These are phyloP conservation scores for Trichoderma sp. DNA, from an alignment of 2,329 filamentous ascomycete genomes.

Conservation along the genomic window DNA sequence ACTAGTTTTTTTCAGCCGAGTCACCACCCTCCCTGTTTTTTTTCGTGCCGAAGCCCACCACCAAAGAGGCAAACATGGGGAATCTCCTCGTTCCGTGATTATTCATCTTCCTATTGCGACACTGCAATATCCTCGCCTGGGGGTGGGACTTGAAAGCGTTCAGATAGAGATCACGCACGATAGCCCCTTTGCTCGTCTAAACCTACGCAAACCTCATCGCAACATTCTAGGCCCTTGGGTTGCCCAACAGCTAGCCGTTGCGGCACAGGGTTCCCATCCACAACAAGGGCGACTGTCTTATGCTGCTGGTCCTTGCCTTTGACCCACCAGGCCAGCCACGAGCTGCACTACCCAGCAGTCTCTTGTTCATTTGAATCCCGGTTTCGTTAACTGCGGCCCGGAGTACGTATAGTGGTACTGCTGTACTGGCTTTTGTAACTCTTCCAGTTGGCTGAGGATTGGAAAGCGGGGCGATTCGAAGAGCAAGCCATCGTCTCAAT, in stretches of 20 bases:
- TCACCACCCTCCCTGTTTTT: slow-evolving; percentile 21
- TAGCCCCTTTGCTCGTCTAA: slow-evolving; percentile 11
- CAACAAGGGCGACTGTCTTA: slow-evolving; percentile 1
- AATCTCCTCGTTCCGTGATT: slow-evolving; percentile 23
- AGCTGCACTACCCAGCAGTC: background rate
- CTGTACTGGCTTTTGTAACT: background rate
- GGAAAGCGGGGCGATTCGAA: slow-evolving; percentile 16
- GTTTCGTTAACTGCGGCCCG: background rate
- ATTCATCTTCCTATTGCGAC: slow-evolving; percentile 26
- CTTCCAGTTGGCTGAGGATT: background rate
- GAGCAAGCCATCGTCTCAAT: slow-evolving; percentile 17
- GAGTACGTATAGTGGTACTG: background rate
- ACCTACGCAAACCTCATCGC: background rate
- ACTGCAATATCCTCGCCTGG: slow-evolving; percentile 1
- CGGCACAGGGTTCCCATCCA: slow-evolving; percentile 11
- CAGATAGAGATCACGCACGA: slow-evolving; percentile 13
- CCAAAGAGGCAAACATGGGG: slow-evolving; percentile 19
- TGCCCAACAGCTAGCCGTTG: background rate
- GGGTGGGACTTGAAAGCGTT: slow-evolving; percentile 20
- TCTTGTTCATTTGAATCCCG: background rate
- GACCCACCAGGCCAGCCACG: slow-evolving; percentile 10
- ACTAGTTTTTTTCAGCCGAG: slow-evolving; percentile 20
- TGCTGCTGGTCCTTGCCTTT: slow-evolving; percentile 3
- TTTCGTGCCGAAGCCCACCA: slow-evolving; percentile 11
- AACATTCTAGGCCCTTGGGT: slow-evolving; percentile 1